phyloP scores from a whole-genome alignment of 1,284 basidiomycete species.

The Mycena sp. region DNA sequence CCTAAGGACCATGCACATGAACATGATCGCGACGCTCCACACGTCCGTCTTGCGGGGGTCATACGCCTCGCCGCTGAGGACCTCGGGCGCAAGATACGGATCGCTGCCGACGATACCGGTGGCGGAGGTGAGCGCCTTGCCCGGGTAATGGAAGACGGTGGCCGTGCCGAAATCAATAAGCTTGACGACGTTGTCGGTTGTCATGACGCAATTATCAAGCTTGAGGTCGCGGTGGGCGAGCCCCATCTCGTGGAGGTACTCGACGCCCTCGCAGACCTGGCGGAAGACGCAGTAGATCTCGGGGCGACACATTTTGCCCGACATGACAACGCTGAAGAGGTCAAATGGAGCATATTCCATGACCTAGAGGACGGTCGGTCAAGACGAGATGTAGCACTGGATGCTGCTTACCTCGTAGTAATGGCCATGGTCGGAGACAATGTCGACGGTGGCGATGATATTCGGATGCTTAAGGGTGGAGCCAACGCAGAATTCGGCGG shows the following conservation, averaged over 20 bases:
- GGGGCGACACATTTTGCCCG: conserved; percentile 96
- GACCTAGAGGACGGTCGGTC: conserved; percentile 62
- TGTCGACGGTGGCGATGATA: conserved; percentile 98
- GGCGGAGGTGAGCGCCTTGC: conserved; percentile 77
- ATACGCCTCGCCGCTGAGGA: conserved; percentile 65
- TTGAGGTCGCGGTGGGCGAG: conserved; percentile 99
- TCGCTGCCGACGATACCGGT: conserved; percentile 97
- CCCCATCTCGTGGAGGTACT: conserved; percentile 97
- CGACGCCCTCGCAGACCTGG: conserved; percentile 98
- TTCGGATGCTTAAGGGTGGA: conserved; percentile 95
- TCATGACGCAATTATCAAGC: conserved; percentile 99
- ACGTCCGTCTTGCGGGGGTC: conserved; percentile 98
- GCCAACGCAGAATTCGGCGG: conserved; percentile 98
- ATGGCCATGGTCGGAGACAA: conserved; percentile 97
- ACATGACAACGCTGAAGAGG: conserved; percentile 99
- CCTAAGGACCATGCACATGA: conserved; percentile 98
- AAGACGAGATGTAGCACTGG: not conserved
- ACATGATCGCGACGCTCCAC: conserved; percentile 98
- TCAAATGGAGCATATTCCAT: conserved; percentile 99
- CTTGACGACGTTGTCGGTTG: conserved; percentile 92
- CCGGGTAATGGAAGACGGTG: conserved; percentile 98
- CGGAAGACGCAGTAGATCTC: conserved; percentile 99
- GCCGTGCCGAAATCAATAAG: conserved; percentile 99
- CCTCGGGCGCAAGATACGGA: conserved; percentile 98
- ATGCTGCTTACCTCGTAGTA: conserved; percentile 87